Evolutionary conservation across 495 filamentous ascomycete species (phyloP).

Genomic region (Talaromyces borbonicus): DNA sequence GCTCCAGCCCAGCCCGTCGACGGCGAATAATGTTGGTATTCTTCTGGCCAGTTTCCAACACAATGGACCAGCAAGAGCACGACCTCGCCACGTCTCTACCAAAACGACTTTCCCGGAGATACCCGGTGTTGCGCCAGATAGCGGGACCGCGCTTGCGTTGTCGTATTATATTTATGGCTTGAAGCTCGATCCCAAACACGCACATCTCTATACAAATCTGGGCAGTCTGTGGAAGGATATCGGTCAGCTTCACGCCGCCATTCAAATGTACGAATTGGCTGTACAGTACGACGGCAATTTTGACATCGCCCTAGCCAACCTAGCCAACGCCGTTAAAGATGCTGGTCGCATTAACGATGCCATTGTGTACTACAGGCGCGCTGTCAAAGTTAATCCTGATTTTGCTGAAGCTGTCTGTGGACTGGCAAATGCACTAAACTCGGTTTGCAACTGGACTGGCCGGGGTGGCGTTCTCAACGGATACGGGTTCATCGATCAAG

Average conservation of each 20-base stretch:
- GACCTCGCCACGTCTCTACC: constrained; percentile 20
- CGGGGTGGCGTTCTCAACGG: constrained; percentile 74
- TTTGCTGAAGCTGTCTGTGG: constrained; percentile 98
- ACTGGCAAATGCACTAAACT: constrained; percentile 90
- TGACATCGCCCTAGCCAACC: constrained; percentile 92
- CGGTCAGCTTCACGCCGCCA: constrained; percentile 81
- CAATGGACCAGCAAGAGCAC: constrained; percentile 37
- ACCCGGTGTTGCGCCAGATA: constrained; percentile 75
- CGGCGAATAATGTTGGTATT: constrained; percentile 97
- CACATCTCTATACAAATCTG: constrained; percentile 96
- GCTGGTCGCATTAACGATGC: constrained; percentile 87
- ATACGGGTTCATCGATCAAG: constrained; percentile 68
- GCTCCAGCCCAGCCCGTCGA: constrained; percentile 91
- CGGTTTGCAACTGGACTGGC: constrained; percentile 90
- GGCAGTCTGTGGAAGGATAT: constrained; percentile 96
- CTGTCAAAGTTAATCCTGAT: constrained; percentile 82
- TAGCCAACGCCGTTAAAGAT: constrained; percentile 98
- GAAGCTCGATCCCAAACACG: constrained; percentile 76
- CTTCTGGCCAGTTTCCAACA: constrained; percentile 90
- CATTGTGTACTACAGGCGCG: constrained; percentile 82
- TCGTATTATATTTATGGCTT: constrained; percentile 91
- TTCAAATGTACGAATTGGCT: constrained; percentile 95
- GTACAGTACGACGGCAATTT: constrained; percentile 86
- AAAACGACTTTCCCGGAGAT: constrained; percentile 43
- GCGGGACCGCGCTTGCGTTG: constrained; percentile 78